phyloP scores from a whole-genome alignment of 331 rosid genomes.

The Dryas integrifolia region DNA sequence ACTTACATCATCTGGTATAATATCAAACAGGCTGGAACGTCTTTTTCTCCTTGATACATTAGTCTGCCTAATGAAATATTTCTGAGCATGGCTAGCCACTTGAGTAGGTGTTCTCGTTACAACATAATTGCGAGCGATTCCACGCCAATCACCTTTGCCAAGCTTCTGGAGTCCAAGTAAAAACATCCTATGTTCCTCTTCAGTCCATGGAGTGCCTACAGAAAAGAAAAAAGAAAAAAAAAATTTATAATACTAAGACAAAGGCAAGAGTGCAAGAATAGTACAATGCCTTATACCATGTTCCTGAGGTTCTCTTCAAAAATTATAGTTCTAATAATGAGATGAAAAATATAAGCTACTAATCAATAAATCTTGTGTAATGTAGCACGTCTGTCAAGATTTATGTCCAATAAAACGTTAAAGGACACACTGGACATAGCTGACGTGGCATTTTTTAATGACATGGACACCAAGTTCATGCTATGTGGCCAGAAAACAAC shows the following conservation, averaged over 20 bases:
- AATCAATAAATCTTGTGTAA: background rate
- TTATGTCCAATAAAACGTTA: no score
- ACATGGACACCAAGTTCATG: no score
- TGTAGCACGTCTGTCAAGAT: no score
- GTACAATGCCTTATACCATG: background rate
- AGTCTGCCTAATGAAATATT: constrained; percentile 91
- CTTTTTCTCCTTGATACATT: constrained; percentile 88
- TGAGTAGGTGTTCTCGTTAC: constrained; percentile 95
- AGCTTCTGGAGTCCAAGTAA: constrained; percentile 90
- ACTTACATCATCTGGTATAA: constrained; percentile 89
- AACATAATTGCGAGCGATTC: constrained; percentile 91
- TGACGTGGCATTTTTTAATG: no score
- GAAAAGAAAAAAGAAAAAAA: background rate
- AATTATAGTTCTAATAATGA: background rate
- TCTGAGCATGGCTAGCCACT: constrained; percentile 99
- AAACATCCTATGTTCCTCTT: constrained; percentile 98
- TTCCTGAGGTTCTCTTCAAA: background rate
- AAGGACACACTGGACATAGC: no score
- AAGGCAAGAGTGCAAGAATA: background rate
- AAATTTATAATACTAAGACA: background rate
- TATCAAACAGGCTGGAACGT: constrained; percentile 97
- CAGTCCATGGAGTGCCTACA: constrained; percentile 97
- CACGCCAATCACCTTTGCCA: constrained; percentile 99
- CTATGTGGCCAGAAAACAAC: no score
- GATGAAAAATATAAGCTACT: background rate